Evolutionary conservation across 2,329 filamentous ascomycete genomes (phyloP), one percentile per base, ranked within the genome.

Genomic region (Trichophyton simii): DNA sequence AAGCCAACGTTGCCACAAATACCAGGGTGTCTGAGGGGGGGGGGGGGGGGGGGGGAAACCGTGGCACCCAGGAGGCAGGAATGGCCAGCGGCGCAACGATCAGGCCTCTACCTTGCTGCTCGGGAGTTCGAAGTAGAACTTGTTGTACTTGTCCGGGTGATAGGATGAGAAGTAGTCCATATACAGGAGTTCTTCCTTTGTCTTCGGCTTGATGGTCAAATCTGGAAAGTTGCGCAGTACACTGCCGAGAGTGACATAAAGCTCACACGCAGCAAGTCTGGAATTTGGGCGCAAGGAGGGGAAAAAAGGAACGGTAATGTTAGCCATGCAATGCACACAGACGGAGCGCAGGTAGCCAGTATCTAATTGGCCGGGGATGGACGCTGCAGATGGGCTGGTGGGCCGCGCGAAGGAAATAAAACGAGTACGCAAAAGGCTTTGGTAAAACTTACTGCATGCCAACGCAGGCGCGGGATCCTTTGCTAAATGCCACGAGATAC

Each of bases 401-500:
- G 48, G 34, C 8, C 42, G 54, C 18, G 13, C 20, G 42, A 18
- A 36, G 52, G 48, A 22, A 15, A 25, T 11, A 54, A 20, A 50
- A 57, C 20, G 34, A 38, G 15, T 41, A 44, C 15, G 38, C 20
- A 41, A 13, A 13, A 25, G 52, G 18, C 15, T 57, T 31, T 38
- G 28, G 31, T 42, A 58, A 58, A 44, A 58, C 66, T 54, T 60
- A 67, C 66, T 69, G 63, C 58, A 69, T 66, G 11, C 67, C 67
- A 25, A 68, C 38, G 57, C 67, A 68, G 46, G 60, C 48, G 38
- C 67, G 52, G 18, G 65, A 63, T 1, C 67, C 67, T 55, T 67
- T 69, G 8, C 59, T 59, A 59, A 68, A 68, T 18, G 67, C 25
- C 22, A 68, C 66, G 9, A 75, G 65, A 61, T 72, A 73, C 38